Percentiles rank a stretch among this genome's conserved stretches.
These are phyloP conservation scores for Corylus heterophylla DNA, from an alignment of 306 rosid genomes.

Conservation along the genomic window DNA sequence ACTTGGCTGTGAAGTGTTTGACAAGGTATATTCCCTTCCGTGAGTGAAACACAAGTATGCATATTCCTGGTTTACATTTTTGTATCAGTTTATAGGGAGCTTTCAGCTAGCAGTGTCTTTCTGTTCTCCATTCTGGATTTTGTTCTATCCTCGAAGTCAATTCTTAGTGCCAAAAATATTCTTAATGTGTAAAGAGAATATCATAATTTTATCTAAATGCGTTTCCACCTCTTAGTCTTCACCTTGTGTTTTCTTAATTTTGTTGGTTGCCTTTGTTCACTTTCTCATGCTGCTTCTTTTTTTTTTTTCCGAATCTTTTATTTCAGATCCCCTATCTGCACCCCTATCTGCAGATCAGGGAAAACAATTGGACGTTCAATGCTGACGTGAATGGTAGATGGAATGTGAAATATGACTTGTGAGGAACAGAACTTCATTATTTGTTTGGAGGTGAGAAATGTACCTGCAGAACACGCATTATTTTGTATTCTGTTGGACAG, in stretches of 20 bases:
- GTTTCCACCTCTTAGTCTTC: slow-evolving; percentile 1
- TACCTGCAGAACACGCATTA: slow-evolving; percentile 14
- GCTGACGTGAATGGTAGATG: slow-evolving; percentile 83
- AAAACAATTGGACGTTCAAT: slow-evolving; percentile 90
- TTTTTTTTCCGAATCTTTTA: slow-evolving; percentile 11
- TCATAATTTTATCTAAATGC: not conserved
- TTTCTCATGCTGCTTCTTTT: slow-evolving; percentile 3
- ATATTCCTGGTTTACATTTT: not conserved
- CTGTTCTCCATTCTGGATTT: not conserved
- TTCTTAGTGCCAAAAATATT: not conserved
- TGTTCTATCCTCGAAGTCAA: not conserved
- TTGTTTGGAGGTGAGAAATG: slow-evolving; percentile 29
- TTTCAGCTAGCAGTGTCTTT: not conserved
- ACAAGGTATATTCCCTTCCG: slow-evolving; percentile 45
- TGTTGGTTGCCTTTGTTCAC: not conserved
- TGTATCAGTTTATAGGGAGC: not conserved
- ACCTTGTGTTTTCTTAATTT: not conserved
- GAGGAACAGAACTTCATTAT: slow-evolving; percentile 34
- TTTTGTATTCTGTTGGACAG: slow-evolving; percentile 25
- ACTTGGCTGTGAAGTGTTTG: slow-evolving; percentile 70
- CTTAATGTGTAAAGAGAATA: not conserved
- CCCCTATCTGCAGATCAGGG: slow-evolving; percentile 95
- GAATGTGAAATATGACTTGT: slow-evolving; percentile 85
- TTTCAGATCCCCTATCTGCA: slow-evolving; percentile 90
- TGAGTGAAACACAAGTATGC: not conserved